These are phyloP conservation scores for Zoysia japonica DNA, from an alignment of 176 grass and related monocot species.

Conservation along the genomic window DNA sequence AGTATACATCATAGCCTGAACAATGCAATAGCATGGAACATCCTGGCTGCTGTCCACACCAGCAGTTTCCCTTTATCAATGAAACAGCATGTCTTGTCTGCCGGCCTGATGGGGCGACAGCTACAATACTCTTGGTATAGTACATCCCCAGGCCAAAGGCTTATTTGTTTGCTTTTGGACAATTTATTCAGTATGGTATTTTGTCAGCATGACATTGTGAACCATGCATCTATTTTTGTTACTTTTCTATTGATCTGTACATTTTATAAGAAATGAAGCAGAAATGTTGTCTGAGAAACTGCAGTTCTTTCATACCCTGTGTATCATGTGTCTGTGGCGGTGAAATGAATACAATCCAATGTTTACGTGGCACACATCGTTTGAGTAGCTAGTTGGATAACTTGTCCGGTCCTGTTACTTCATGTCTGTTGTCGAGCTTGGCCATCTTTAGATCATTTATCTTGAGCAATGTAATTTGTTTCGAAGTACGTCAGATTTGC, in stretches of 20 bases:
- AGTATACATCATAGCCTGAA: neutral
- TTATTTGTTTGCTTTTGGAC: neutral
- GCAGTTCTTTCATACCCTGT: no score
- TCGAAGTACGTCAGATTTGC: no score
- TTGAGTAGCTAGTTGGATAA: no score
- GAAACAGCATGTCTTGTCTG: neutral
- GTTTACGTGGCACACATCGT: no score
- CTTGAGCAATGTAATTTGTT: neutral
- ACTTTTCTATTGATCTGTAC: no score
- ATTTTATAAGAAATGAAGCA: no score
- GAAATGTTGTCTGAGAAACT: no score
- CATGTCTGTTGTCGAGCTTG: neutral
- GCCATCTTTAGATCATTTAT: conserved; percentile 16
- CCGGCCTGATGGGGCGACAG: neutral
- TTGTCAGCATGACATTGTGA: neutral
- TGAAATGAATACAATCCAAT: no score
- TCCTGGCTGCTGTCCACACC: neutral
- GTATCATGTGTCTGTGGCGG: no score
- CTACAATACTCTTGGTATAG: neutral
- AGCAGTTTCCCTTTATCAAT: conserved; percentile 2
- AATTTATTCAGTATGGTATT: neutral
- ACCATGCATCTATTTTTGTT: neutral
- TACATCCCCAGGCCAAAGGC: neutral
- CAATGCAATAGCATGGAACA: conserved; percentile 1
- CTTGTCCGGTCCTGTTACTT: no score